Evolutionary conservation across 805 yeast genomes (phyloP), one percentile per base, ranked within the genome.

Genomic region (Starmerella apicola): DNA sequence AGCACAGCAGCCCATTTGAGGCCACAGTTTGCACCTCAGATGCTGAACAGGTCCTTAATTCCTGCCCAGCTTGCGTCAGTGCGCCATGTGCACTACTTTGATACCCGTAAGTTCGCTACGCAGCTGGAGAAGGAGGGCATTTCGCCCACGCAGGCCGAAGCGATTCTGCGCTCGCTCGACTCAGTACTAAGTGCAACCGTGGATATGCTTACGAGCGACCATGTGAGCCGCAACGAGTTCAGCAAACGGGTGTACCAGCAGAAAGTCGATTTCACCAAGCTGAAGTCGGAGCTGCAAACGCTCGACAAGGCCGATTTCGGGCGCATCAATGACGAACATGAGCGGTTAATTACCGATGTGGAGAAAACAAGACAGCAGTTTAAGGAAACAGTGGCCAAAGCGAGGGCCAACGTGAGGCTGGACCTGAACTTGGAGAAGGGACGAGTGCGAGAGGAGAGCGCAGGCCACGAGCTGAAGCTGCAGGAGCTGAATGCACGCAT

Each of bases 341-440:
- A 88, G 52, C 69, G 84, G 38, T 67, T 91, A 26, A 69, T 79
- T 39, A 77, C 81, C 33, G 95, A 86, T 54, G 64, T 91, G 43
- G 95, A 93, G 49, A 84, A 82, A 56, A 66, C 85, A 56, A 74
- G 86, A 52, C 86, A 82, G 45, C 71, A 79, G 54, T 71, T 91
- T 51, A 78, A 80, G 57, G 97, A 91, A 57, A 95, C 91, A 50
- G 83, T 91, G 38, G 81, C 91, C 33, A 85, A 82, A 59, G 77
- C 84, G 35, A 78, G 81, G 55, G 93, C 95, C 9, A 81, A 86
- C 37, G 95, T 91, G 32, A 70, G 94, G 48, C 67, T 91, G 44
- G 98, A 91, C 60, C 66, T 91, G 52, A 86, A 85, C 51, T 66
- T 91, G 49, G 98, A 91, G 57, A 91, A 88, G 62, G 97, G 97